Conservation (phyloP, 768 basidiomycete species). For the Psilocybe azurescens region DNA sequence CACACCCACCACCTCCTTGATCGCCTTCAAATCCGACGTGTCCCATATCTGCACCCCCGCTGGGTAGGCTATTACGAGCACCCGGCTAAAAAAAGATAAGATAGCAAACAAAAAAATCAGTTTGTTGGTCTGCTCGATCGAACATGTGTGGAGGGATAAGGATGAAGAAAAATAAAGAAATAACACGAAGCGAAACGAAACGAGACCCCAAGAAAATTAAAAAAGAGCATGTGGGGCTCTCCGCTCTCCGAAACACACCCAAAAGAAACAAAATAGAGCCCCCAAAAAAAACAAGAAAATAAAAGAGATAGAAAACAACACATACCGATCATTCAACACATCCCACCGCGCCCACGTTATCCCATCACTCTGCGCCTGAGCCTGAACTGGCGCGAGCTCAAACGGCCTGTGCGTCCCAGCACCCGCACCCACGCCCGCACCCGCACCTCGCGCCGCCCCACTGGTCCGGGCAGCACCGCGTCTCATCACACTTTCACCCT, state of each 20-base stretch:
- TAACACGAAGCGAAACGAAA: not conserved
- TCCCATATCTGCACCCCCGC: slow-evolving; percentile 62
- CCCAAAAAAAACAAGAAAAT: too few relatives aligned
- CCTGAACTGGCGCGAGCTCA: not conserved
- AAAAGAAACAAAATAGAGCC: too few relatives aligned
- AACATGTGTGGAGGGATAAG: not conserved
- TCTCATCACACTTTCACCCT: not conserved
- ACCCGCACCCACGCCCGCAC: not conserved
- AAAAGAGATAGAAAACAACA: not conserved
- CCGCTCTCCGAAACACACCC: too few relatives aligned
- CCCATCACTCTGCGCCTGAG: slow-evolving; percentile 28
- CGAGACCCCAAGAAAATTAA: too few relatives aligned
- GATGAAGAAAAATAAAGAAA: not conserved
- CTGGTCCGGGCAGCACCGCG: not conserved
- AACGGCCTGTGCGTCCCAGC: not conserved
- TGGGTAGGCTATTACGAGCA: not conserved
- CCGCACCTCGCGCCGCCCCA: not conserved
- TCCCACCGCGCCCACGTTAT: slow-evolving; percentile 56
- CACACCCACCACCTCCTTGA: slow-evolving; percentile 59
- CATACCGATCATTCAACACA: slow-evolving; percentile 25
- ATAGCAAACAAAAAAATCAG: too few relatives aligned
- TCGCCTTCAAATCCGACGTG: slow-evolving; percentile 50
- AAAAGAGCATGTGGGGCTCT: not conserved
- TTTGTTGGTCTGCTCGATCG: too few relatives aligned
- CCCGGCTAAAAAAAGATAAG: not conserved